Base-by-base conservation (phyloP, 108 stramenopile genomes). In the Asterionellopsis glacialis region DNA sequence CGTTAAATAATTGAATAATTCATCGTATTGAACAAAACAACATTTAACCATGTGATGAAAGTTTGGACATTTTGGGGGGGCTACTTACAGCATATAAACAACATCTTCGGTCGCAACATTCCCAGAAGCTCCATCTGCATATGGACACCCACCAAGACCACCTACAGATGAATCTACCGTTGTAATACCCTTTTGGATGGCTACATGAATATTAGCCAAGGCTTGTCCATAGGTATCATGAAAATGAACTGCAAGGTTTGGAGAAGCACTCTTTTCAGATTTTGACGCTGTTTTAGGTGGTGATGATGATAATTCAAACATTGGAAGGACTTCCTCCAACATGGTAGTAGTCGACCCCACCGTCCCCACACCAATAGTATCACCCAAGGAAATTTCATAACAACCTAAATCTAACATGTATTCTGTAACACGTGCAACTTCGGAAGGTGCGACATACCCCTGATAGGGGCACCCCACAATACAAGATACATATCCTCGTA, bases 21-120 rank as follows among this genome's bases (percentile, higher is more conserved):
- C 33, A 33, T 33, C 33, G n/a, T n/a, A n/a, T n/a, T n/a, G n/a
- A n/a, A n/a, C n/a, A n/a, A n/a, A n/a, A n/a, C n/a, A n/a, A n/a
- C n/a, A n/a, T n/a, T n/a, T n/a, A n/a, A n/a, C n/a, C n/a, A n/a
- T n/a, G n/a, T n/a, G n/a, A n/a, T n/a, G 41, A 41, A 21, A 58
- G 43, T 4, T 14, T 1, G 19, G 7, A 33, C 33, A 5, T 4
- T 4, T 44, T 21, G 18, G n/a, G n/a, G n/a, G n/a, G n/a, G 11
- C 27, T 55, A 70, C 74, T 72, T 72, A 59, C 59, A 93, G 57
- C 90, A 95, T 90, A 72, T 93, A 95, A n/a, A 95, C 83, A 18
- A 91, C 85, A 73, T 96, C 95, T 77, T 96, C 95, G 2, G 95
- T 94, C 0, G 95, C 91, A 16, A 96, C 87, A 74, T 96, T 96